A percentile compares a stretch with the other conserved stretches of the same genome.
Evolutionary conservation across 169 alveolate genomes (phyloP).

Genomic region (Babesia ovis): DNA sequence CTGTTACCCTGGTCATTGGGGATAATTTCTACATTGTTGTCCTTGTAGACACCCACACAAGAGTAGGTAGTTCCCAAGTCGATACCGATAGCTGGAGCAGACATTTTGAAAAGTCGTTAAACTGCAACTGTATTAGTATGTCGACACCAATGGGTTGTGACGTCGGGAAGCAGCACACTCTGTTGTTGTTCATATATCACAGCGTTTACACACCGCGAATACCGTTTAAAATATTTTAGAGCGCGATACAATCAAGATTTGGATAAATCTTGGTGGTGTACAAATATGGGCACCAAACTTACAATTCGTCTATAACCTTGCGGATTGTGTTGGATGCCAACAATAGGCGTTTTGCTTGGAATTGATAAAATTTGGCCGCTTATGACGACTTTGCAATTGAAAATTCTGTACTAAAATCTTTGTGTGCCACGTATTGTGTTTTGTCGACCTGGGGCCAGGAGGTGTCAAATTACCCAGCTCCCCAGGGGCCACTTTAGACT

Average conservation of each 20-base stretch:
- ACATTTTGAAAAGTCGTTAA: slow-evolving; percentile 20
- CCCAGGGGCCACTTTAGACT: slow-evolving; percentile 45
- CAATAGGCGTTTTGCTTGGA: not conserved
- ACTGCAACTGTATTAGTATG: slow-evolving; percentile 11
- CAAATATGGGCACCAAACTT: not conserved
- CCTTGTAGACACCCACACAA: slow-evolving; percentile 94
- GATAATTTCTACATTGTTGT: slow-evolving; percentile 94
- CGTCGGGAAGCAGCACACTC: too few species aligned
- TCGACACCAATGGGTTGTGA: too few species aligned
- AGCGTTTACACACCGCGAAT: too few species aligned
- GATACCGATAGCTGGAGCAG: slow-evolving; percentile 88
- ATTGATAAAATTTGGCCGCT: not conserved
- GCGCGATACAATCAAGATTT: too few species aligned
- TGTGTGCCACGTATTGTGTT: not conserved
- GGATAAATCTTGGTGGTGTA: too few species aligned
- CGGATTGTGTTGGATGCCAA: not conserved
- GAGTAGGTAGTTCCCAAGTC: slow-evolving; percentile 96
- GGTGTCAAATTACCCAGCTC: slow-evolving; percentile 33
- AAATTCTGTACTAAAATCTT: not conserved
- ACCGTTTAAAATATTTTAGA: too few species aligned
- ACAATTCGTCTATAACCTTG: slow-evolving; percentile 14
- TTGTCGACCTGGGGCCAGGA: slow-evolving; percentile 29
- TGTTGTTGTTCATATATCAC: too few species aligned
- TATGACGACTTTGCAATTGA: not conserved
- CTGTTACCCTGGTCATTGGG: slow-evolving; percentile 98